These are phyloP conservation scores for Aureobasidium sp. DNA, from an alignment of 2,329 filamentous ascomycete species.

Conservation along the genomic window DNA sequence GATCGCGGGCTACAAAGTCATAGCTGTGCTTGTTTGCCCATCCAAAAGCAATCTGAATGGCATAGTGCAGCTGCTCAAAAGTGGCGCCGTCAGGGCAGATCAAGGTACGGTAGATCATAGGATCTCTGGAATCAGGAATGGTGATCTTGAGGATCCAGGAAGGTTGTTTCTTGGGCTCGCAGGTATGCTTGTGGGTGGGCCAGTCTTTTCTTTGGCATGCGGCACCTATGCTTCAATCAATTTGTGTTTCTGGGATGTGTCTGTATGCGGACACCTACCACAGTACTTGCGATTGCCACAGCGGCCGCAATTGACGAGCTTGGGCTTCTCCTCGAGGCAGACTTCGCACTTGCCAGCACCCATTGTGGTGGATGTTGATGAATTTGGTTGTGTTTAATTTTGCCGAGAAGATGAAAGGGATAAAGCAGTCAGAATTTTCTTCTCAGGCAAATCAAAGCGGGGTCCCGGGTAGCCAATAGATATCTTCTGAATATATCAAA, in stretches of 20 bases:
- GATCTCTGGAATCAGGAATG: constrained; percentile 21
- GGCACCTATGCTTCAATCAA: background rate
- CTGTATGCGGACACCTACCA: background rate
- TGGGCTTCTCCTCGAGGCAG: constrained; percentile 8
- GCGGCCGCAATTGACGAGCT: constrained; percentile 3
- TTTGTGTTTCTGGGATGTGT: background rate
- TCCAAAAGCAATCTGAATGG: constrained; percentile 26
- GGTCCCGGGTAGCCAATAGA: too few species aligned
- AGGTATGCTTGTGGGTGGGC: constrained; percentile 19
- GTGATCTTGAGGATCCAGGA: constrained; percentile 24
- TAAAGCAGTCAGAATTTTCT: background rate
- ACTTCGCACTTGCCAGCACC: constrained; percentile 9
- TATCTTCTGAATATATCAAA: too few species aligned
- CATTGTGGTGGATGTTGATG: background rate
- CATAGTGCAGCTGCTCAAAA: constrained; percentile 24
- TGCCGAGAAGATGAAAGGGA: too few species aligned
- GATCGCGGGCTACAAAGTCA: constrained; percentile 21
- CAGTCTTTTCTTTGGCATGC: constrained; percentile 20
- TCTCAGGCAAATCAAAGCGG: background rate
- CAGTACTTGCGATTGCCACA: constrained; percentile 11
- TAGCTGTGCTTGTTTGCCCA: constrained; percentile 25
- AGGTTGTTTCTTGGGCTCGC: constrained; percentile 22
- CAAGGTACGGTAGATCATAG: constrained; percentile 24
- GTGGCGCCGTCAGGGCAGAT: constrained; percentile 23
- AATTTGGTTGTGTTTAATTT: too few species aligned